Percentiles rank a stretch among this genome's conserved stretches.
Conservation (phyloP, 495 filamentous ascomycete genomes). For the Tuber magnatum region DNA sequence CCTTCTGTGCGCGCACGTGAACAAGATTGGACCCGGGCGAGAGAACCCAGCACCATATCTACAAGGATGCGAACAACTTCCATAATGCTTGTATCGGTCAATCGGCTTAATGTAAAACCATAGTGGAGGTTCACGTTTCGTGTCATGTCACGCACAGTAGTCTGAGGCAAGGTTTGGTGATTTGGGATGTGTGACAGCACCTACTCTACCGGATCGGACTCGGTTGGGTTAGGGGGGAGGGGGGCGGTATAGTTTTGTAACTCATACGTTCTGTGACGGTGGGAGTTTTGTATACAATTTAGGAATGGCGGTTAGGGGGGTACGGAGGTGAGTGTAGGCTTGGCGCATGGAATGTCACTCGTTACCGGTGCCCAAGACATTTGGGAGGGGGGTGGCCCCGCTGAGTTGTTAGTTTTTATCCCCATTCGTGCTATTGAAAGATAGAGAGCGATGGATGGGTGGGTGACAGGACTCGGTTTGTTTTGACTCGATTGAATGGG, state of each 20-base stretch:
- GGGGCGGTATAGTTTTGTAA: background rate
- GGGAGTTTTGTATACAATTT: background rate
- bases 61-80: background rate
- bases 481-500: background rate
- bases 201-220: background rate
- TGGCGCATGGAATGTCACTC: background rate
- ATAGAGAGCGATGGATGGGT: background rate
- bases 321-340: background rate
- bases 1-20: background rate
- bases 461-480: background rate
- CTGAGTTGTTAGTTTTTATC: background rate
- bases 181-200: background rate
- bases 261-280: background rate
- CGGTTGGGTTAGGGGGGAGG: background rate
- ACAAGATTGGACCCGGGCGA: background rate
- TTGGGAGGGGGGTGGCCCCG: too few species aligned
- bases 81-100: background rate
- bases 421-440: background rate
- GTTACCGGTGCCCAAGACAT: background rate
- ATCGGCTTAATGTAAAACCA: background rate
- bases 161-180: background rate
- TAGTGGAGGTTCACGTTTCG: background rate
- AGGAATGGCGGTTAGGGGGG: too few species aligned
- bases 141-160: background rate
- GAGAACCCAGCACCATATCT: background rate